phyloP scores from a whole-genome alignment of 345 rosid genomes.

The Salix dunnii region DNA sequence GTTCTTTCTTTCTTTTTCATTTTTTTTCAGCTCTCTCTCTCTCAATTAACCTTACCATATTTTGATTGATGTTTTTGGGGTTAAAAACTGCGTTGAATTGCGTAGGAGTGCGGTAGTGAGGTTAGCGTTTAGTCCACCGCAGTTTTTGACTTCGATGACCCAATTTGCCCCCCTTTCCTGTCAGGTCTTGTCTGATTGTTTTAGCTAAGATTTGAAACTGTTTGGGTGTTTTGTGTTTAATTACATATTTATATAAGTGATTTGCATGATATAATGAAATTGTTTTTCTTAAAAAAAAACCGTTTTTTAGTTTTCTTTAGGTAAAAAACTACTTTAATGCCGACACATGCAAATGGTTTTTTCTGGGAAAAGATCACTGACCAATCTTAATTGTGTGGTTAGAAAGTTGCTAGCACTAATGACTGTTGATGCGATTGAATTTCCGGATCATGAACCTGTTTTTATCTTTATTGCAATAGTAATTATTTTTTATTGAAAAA shows the following conservation, averaged over 20 bases:
- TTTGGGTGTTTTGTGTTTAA: too few species aligned
- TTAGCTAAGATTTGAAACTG: too few species aligned
- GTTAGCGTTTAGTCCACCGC: constrained; percentile 36
- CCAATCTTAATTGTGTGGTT: background rate
- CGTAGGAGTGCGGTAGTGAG: constrained; percentile 27
- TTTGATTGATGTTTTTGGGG: background rate
- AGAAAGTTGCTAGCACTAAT: background rate
- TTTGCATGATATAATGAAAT: too few species aligned
- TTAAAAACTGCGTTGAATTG: constrained; percentile 7
- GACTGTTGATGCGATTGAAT: background rate
- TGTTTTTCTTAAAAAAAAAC: too few species aligned
- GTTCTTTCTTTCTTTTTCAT: background rate
- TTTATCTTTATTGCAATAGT: too few species aligned
- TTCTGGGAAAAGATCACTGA: constrained; percentile 16
- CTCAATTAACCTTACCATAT: background rate
- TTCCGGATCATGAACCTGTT: too few species aligned
- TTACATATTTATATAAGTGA: too few species aligned
- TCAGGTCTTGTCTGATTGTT: too few species aligned
- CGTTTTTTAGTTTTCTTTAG: too few species aligned
- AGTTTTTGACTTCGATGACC: constrained; percentile 5
- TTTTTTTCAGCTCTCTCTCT: background rate
- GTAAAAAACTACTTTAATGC: too few species aligned
- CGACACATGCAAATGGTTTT: background rate
- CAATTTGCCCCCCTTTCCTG: background rate
- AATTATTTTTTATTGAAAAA: too few species aligned